These are phyloP conservation scores for Elsinoe arachidis DNA, from an alignment of 2,329 filamentous ascomycete genomes.

Conservation along the genomic window DNA sequence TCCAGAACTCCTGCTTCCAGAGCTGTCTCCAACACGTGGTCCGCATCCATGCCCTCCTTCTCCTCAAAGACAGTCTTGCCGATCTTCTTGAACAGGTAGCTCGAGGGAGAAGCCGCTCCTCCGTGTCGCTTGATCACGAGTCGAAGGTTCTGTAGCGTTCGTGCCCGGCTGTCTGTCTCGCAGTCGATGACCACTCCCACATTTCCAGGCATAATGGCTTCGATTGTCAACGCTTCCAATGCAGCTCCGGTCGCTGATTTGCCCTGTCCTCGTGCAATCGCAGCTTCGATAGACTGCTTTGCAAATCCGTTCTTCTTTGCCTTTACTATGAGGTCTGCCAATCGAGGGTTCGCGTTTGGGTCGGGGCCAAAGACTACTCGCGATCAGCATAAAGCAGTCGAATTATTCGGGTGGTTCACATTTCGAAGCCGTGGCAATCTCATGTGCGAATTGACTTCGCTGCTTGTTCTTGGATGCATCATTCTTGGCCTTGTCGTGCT, in stretches of 20 bases:
- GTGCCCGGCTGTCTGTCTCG: constrained; percentile 72
- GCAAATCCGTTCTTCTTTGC: constrained; percentile 84
- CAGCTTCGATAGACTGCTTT: constrained; percentile 73
- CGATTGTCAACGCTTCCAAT: constrained; percentile 70
- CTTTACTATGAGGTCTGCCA: constrained; percentile 61
- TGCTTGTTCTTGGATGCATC: constrained; percentile 70
- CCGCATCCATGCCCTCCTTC: constrained; percentile 47
- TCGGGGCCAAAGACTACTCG: constrained; percentile 60
- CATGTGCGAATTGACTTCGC: constrained; percentile 59
- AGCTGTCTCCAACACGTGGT: constrained; percentile 70
- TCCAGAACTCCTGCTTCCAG: constrained; percentile 79
- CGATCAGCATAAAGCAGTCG: constrained; percentile 10
- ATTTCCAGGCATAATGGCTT: constrained; percentile 68
- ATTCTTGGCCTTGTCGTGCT: constrained; percentile 82
- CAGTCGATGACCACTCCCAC: constrained; percentile 74
- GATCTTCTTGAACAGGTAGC: constrained; percentile 76
- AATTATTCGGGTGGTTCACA: constrained; percentile 38
- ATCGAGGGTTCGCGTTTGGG: constrained; percentile 62
- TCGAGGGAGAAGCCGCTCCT: constrained; percentile 62
- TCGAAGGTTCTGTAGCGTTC: constrained; percentile 65
- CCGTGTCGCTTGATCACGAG: constrained; percentile 61
- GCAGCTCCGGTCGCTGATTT: constrained; percentile 63
- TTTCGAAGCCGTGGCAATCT: constrained; percentile 67
- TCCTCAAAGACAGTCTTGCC: constrained; percentile 64
- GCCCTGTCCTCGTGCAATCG: constrained; percentile 83